Conservation (phyloP, 169 alveolate species). For the Amoebophrya sp. region DNA sequence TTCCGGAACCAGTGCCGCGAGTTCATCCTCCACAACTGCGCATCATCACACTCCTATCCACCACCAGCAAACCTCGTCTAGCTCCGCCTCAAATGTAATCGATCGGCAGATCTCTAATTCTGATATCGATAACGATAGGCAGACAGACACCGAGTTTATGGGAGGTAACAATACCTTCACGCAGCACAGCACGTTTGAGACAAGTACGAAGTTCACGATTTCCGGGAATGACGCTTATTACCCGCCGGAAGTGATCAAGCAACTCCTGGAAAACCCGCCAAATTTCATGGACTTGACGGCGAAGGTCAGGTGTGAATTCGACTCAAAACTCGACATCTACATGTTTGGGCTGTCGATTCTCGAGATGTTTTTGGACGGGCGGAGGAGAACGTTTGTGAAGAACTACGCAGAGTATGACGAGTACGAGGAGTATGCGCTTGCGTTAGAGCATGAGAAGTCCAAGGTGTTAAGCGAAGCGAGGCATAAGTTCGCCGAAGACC, state of each 20-base stretch:
- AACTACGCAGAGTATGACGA: not conserved
- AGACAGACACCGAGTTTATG: no score
- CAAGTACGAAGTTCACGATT: not conserved
- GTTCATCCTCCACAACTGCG: no score
- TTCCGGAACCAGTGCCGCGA: no score
- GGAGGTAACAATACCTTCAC: no score
- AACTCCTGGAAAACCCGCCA: not conserved
- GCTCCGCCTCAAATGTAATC: no score
- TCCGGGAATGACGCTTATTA: not conserved
- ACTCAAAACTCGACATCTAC: not conserved
- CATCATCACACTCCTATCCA: no score
- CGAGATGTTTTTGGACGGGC: not conserved
- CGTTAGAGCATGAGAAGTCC: not conserved
- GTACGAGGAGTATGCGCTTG: not conserved
- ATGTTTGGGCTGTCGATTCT: conserved; percentile 4
- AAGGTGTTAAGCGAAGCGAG: not conserved
- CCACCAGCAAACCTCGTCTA: no score
- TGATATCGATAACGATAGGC: no score
- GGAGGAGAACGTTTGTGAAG: not conserved
- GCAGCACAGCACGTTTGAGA: not conserved
- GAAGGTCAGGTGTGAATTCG: not conserved
- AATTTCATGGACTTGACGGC: not conserved
- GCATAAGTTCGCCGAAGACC: not conserved
- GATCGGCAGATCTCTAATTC: no score
- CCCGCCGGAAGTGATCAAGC: not conserved